phyloP scores from a whole-genome alignment of 108 stramenopile species.

The Epithemia pelagica region DNA sequence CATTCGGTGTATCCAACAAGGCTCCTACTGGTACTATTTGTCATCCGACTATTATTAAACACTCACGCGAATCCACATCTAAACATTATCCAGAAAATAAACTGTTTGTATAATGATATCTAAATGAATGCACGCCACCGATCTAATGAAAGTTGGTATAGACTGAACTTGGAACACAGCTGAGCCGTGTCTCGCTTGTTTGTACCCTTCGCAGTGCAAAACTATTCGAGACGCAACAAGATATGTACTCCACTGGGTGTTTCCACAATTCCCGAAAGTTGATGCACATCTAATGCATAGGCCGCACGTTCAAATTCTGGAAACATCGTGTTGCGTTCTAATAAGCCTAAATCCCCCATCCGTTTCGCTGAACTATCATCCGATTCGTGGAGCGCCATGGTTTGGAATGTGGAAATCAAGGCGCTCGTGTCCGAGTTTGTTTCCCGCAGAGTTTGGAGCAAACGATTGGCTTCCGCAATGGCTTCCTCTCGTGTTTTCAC shows the following conservation, averaged over 20 bases:
- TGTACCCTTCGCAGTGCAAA: not conserved
- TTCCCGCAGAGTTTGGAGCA: slow-evolving; percentile 47
- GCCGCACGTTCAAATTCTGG: slow-evolving; percentile 71
- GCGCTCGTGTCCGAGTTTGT: slow-evolving; percentile 20
- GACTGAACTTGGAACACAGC: too few relatives aligned
- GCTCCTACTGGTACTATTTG: not conserved
- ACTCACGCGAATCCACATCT: too few relatives aligned
- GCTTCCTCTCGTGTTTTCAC: slow-evolving; percentile 67
- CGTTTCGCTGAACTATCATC: slow-evolving; percentile 79
- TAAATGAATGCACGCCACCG: too few relatives aligned
- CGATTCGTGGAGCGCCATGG: slow-evolving; percentile 74
- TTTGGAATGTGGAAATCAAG: slow-evolving; percentile 66
- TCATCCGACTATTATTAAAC: not conserved
- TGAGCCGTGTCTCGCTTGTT: too few relatives aligned
- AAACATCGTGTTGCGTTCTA: slow-evolving; percentile 76
- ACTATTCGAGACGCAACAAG: slow-evolving; percentile 50
- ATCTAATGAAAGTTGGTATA: too few relatives aligned
- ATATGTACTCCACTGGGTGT: slow-evolving; percentile 81
- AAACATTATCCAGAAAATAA: too few relatives aligned
- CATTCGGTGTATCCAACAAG: not conserved
- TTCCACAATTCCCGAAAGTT: slow-evolving; percentile 71
- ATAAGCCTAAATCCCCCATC: slow-evolving; percentile 81
- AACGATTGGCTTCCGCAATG: slow-evolving; percentile 40
- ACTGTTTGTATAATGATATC: too few relatives aligned
- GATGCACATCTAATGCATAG: slow-evolving; percentile 74